A percentile compares a stretch with the other conserved stretches of the same genome.
phyloP scores from a whole-genome alignment of 1,284 basidiomycete genomes.

The Chiua sp. region DNA sequence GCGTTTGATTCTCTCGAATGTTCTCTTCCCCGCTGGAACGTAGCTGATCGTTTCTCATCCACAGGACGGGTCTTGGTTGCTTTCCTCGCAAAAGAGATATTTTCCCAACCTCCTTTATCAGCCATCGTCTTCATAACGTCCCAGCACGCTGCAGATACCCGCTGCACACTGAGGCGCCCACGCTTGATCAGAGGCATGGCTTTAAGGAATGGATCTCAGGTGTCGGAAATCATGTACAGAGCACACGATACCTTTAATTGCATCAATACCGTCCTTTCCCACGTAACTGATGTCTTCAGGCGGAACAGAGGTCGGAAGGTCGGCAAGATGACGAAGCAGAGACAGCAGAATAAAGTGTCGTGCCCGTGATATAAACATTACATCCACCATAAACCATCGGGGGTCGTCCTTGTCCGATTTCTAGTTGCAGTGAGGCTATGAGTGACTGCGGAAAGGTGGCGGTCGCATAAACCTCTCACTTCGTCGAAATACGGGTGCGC shows the following conservation, averaged over 20 bases:
- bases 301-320: conserved; percentile 35
- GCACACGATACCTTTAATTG: conserved; percentile 58
- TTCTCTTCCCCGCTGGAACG: conserved; percentile 74
- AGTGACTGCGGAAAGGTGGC: conserved; percentile 6
- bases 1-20: conserved; percentile 72
- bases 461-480: conserved; percentile 46
- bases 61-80: conserved; percentile 71
- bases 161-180: conserved; percentile 89
- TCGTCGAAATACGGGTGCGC: conserved; percentile 90
- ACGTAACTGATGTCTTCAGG: conserved; percentile 71
- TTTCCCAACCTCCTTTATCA: conserved; percentile 75
- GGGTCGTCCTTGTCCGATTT: conserved; percentile 81
- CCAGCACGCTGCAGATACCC: conserved; percentile 76
- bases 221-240: conserved; percentile 2
- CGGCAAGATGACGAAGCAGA: conserved; percentile 72
- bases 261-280: conserved; percentile 58
- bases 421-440: conserved; percentile 37
- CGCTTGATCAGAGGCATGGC: conserved; percentile 85
- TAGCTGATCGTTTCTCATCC: conserved; percentile 59
- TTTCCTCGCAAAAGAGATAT: conserved; percentile 55
- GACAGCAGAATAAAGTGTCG: conserved; percentile 81
- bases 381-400: conserved; percentile 94
- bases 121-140: conserved; percentile 70
- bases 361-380: conserved; percentile 73
- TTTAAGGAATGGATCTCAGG: conserved; percentile 28